phyloP scores from a whole-genome alignment of 371 early-diverging fungal genomes.

The Mortierella sp. region DNA sequence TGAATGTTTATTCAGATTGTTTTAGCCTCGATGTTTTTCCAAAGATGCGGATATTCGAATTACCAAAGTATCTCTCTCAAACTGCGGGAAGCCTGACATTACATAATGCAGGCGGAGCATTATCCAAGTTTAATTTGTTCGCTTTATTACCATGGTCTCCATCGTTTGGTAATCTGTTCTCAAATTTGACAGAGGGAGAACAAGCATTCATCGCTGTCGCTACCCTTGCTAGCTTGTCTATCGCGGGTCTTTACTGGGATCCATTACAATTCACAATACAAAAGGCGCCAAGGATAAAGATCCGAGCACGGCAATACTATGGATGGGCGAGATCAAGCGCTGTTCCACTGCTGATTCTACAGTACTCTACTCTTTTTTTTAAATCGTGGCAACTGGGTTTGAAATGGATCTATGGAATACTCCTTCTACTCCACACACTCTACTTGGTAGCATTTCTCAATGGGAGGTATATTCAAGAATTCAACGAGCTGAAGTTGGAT shows the following conservation, averaged over 20 bases:
- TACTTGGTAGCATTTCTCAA: slow-evolving; percentile 15
- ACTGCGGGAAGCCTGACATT: slow-evolving; percentile 5
- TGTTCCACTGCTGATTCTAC: slow-evolving; percentile 6
- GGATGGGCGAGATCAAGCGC: slow-evolving; percentile 6
- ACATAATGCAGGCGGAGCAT: not conserved
- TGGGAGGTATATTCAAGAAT: slow-evolving; percentile 20
- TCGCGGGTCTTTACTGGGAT: slow-evolving; percentile 32
- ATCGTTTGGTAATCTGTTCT: slow-evolving; percentile 9
- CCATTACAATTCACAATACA: slow-evolving; percentile 26
- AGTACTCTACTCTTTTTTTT: slow-evolving; percentile 4
- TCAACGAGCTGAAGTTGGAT: slow-evolving; percentile 22
- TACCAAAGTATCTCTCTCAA: not conserved
- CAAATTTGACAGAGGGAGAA: slow-evolving; percentile 9
- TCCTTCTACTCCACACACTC: slow-evolving; percentile 9
- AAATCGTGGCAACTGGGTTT: not conserved
- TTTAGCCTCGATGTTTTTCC: slow-evolving; percentile 11
- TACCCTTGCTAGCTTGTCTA: slow-evolving; percentile 10
- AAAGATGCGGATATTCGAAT: not conserved
- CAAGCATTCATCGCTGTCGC: not conserved
- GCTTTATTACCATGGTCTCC: slow-evolving; percentile 19
- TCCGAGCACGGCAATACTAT: slow-evolving; percentile 25
- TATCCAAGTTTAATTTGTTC: slow-evolving; percentile 5
- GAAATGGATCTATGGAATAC: not conserved
- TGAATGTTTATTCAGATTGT: not conserved
- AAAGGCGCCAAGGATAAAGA: slow-evolving; percentile 26